These are phyloP conservation scores for Coniochaeta prunicola DNA, from an alignment of 2,329 filamentous ascomycete genomes.

Conservation along the genomic window DNA sequence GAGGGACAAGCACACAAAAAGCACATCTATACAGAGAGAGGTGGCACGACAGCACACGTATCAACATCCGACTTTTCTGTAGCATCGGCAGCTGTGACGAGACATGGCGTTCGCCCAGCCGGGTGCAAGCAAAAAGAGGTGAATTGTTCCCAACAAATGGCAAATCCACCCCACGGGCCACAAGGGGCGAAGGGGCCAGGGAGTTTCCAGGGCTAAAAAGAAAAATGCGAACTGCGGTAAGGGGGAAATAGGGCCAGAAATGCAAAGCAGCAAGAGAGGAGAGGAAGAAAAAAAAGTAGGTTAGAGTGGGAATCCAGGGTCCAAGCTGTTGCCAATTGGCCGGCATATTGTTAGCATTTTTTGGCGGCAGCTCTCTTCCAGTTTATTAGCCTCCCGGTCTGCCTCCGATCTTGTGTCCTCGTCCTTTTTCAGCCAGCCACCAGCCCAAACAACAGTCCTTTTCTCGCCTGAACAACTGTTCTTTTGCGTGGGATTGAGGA, in stretches of 20 bases:
- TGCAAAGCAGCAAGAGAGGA: no score
- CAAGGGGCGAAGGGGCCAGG: not conserved
- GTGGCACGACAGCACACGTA: not conserved
- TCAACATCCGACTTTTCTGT: not conserved
- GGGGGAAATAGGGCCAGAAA: not conserved
- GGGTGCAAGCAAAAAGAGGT: not conserved
- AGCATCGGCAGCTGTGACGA: not conserved
- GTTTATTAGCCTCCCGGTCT: not conserved
- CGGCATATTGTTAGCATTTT: not conserved
- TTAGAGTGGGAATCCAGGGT: not conserved
- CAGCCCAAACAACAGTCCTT: not conserved
- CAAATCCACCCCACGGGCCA: not conserved
- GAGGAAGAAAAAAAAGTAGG: not conserved
- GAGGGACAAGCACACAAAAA: no score
- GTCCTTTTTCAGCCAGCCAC: not conserved
- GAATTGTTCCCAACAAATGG: not conserved
- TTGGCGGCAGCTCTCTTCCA: not conserved
- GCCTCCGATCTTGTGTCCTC: not conserved
- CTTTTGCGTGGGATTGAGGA: not conserved
- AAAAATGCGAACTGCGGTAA: not conserved
- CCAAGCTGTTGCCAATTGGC: not conserved
- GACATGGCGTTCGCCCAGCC: not conserved
- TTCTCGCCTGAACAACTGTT: no score
- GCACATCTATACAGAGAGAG: no score
- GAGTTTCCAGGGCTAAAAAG: not conserved